Conservation (phyloP, 1,284 basidiomycete genomes). For the Farysia itapuensis region DNA sequence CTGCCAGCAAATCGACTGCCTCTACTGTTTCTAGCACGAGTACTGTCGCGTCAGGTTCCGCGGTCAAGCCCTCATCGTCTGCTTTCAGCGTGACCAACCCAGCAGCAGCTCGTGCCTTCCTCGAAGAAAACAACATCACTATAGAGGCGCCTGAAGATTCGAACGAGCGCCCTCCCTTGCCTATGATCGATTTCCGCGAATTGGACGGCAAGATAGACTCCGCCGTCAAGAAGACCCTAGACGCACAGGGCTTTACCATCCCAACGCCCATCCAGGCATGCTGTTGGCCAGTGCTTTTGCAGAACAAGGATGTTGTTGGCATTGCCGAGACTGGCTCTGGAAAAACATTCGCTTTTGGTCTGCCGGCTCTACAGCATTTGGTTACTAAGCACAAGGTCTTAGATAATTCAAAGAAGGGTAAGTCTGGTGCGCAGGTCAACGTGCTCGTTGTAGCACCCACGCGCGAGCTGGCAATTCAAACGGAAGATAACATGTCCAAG, state of each 20-base stretch:
- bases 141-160: slow-evolving; percentile 60
- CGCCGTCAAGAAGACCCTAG: slow-evolving; percentile 65
- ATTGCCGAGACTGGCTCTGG: slow-evolving; percentile 91
- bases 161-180: slow-evolving; percentile 63
- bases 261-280: slow-evolving; percentile 96
- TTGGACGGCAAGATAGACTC: slow-evolving; percentile 69
- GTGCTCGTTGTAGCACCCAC: slow-evolving; percentile 90
- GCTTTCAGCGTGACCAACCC: slow-evolving; percentile 52
- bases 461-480: slow-evolving; percentile 90
- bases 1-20: slow-evolving; percentile 13
- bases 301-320: slow-evolving; percentile 84
- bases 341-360: slow-evolving; percentile 94
- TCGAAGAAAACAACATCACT: slow-evolving; percentile 56
- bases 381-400: slow-evolving; percentile 62
- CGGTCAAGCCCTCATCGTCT: slow-evolving; percentile 30
- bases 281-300: slow-evolving; percentile 86
- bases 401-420: slow-evolving; percentile 31
- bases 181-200: slow-evolving; percentile 74
- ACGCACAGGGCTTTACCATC: slow-evolving; percentile 73
- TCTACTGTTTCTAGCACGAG: not conserved
- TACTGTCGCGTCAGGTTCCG: slow-evolving; percentile 12
- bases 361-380: slow-evolving; percentile 78
- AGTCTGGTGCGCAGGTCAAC: slow-evolving; percentile 64
- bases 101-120: slow-evolving; percentile 49
- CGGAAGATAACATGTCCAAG: slow-evolving; percentile 77